Percentiles rank a stretch among this genome's conserved stretches.
Conservation (phyloP, 2,329 filamentous ascomycete genomes). For the Hypomyces rosellus region DNA sequence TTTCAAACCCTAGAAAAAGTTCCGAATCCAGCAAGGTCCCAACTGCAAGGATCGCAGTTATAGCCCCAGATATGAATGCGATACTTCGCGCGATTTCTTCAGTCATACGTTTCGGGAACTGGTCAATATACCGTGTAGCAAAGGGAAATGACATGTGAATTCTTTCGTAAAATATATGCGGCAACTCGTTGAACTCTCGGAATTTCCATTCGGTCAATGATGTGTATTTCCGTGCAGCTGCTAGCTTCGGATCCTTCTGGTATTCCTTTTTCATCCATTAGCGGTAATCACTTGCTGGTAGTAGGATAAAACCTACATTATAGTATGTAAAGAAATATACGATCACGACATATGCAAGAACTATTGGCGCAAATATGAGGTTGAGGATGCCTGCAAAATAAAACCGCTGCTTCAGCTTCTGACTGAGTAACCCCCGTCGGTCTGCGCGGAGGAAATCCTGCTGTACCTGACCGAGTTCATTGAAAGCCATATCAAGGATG, state of each 20-base stretch:
- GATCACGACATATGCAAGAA: constrained; percentile 78
- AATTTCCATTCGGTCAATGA: constrained; percentile 97
- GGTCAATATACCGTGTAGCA: constrained; percentile 85
- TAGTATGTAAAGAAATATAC: constrained; percentile 95
- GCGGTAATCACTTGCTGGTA: not conserved
- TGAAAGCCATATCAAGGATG: constrained; percentile 91
- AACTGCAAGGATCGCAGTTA: constrained; percentile 78
- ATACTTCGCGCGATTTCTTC: constrained; percentile 79
- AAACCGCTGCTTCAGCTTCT: constrained; percentile 70
- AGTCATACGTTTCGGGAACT: constrained; percentile 93
- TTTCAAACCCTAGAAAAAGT: constrained; percentile 83
- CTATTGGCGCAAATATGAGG: constrained; percentile 77
- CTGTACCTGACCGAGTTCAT: constrained; percentile 78
- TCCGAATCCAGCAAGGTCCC: constrained; percentile 87
- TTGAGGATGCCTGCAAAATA: constrained; percentile 80
- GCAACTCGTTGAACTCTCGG: constrained; percentile 93
- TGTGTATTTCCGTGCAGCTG: constrained; percentile 78
- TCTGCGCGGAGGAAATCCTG: constrained; percentile 80
- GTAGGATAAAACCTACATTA: constrained; percentile 50
- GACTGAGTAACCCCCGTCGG: constrained; percentile 70
- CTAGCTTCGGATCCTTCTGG: constrained; percentile 84
- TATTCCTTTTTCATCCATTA: constrained; percentile 59
- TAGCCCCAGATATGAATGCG: constrained; percentile 78
- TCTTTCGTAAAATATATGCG: constrained; percentile 83
- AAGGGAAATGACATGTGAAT: constrained; percentile 93